Percentiles rank a stretch among this genome's conserved stretches.
phyloP scores from a whole-genome alignment of 805 yeast genomes.

The Candida oleophila region DNA sequence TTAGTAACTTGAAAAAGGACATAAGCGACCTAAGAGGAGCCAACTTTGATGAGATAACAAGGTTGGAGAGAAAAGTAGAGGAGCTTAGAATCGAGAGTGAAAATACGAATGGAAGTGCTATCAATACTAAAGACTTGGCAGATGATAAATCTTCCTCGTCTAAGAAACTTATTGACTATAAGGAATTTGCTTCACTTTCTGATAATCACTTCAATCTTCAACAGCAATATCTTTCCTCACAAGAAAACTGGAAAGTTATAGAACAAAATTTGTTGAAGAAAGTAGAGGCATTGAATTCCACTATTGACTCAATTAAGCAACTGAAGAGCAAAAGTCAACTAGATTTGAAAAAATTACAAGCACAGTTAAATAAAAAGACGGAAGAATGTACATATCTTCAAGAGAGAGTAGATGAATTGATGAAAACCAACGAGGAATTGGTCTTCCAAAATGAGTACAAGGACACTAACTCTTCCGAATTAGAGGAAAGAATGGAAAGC shows the following conservation, averaged over 20 bases:
- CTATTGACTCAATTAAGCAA: conserved; percentile 26
- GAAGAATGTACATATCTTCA: conserved; percentile 16
- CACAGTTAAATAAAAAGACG: conserved; percentile 12
- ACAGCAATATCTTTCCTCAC: conserved; percentile 70
- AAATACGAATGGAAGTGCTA: conserved; percentile 15
- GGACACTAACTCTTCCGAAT: conserved; percentile 16
- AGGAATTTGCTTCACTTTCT: conserved; percentile 41
- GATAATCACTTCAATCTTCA: conserved; percentile 58
- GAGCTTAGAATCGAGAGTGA: conserved; percentile 63
- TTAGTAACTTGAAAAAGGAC: conserved; percentile 27
- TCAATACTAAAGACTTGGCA: conserved; percentile 2
- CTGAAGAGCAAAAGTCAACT: conserved; percentile 25
- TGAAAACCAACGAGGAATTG: conserved; percentile 24
- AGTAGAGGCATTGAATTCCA: conserved; percentile 31
- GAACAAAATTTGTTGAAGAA: conserved; percentile 64
- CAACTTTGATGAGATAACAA: conserved; percentile 46
- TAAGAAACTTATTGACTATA: conserved; percentile 29
- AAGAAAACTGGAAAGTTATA: conserved; percentile 79
- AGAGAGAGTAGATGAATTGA: conserved; percentile 23
- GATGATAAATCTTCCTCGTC: conserved; percentile 15
- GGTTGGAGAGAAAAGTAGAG: conserved; percentile 73
- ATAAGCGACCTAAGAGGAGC: conserved; percentile 33
- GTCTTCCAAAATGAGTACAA: conserved; percentile 19
- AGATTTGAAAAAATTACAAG: conserved; percentile 32
- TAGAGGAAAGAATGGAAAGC: conserved; percentile 29